Base-by-base conservation (phyloP, 176 grass and related monocot species). In the Eremochloa ophiuroides region DNA sequence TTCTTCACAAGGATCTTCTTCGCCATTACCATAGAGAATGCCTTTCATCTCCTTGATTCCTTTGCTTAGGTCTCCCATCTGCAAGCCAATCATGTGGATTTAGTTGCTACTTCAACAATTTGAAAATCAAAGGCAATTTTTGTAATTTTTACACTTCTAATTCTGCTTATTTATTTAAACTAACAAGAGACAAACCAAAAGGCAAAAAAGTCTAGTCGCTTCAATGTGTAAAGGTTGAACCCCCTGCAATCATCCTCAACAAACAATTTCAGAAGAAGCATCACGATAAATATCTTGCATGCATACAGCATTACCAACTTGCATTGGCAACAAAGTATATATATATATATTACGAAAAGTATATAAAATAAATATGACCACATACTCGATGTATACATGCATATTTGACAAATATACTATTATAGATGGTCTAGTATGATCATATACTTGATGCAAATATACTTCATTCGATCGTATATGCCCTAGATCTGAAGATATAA, bases 1-100 rank as follows among this genome's bases (percentile, higher is more conserved):
- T 84, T 91, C 92, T 11, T 74, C 55, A 5, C 73, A 44, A 2
- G 92, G 92, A 15, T 94, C 92, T 8, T 71, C 38, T 12, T 94
- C 86, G 1, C 79, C 87, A 30, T 81, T 86, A 2, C 92, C 92
- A 30, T 88, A 94, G 4, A 94, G 92, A 81, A 88, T 88, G 70
- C 8, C 73, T 73, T 94, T 94, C 80, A 88, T 84, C 28, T 88
- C 85, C 53, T 84, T 79, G 3, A 91, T 81, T 35, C 33, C 70
- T 78, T 34, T 88, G 76, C 76, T 83, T 59, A 94, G 63, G 46
- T 91, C 88, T 7, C 3, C 28, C 80, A 94, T 84, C 92, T 94
- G 62, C n/a, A 91, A 27, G 26, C 0, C 15, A 80, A 63, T 30
- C 25, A 4, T 55, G 3, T 17, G 10, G 4, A 63, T 63, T 75